These are phyloP conservation scores for Penicillium sp. DNA, from an alignment of 2,329 filamentous ascomycete species.

Conservation along the genomic window DNA sequence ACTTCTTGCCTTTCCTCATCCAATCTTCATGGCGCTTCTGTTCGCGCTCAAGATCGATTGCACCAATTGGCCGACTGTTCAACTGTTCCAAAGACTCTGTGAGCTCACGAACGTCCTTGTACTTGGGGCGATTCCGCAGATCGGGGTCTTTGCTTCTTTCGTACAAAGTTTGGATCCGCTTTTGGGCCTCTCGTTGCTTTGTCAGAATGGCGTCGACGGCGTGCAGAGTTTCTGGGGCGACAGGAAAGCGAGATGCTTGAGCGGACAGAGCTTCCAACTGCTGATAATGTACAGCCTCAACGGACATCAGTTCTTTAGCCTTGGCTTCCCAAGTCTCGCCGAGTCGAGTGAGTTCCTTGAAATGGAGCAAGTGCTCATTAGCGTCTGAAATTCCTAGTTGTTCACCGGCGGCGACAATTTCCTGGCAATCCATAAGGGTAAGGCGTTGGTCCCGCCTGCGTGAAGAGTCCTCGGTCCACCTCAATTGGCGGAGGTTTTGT, in stretches of 20 bases:
- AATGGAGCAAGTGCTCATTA: constrained; percentile 77
- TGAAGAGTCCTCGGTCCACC: constrained; percentile 82
- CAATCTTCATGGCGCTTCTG: constrained; percentile 96
- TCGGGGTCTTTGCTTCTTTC: constrained; percentile 76
- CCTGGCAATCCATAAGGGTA: constrained; percentile 76
- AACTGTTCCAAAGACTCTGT: constrained; percentile 85
- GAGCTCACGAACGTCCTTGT: constrained; percentile 86
- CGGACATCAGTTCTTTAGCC: constrained; percentile 88
- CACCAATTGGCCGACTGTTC: constrained; percentile 89
- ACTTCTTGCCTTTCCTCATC: constrained; percentile 97
- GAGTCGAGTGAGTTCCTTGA: constrained; percentile 73
- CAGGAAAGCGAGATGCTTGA: constrained; percentile 79
- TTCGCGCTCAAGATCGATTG: constrained; percentile 90
- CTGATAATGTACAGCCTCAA: constrained; percentile 88
- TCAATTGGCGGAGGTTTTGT: constrained; percentile 78
- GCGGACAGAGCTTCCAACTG: constrained; percentile 89
- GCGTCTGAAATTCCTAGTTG: constrained; percentile 77
- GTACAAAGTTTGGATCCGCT: constrained; percentile 80
- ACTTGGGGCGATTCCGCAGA: constrained; percentile 79
- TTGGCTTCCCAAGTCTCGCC: constrained; percentile 92
- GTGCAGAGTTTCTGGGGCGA: constrained; percentile 77
- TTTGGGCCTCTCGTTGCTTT: constrained; percentile 93
- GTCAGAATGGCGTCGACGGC: constrained; percentile 89
- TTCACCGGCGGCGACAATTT: constrained; percentile 76
- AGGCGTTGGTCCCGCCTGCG: constrained; percentile 68